These are phyloP conservation scores for Paraphoma chrysanthemicola DNA, from an alignment of 2,329 filamentous ascomycete genomes.

Conservation along the genomic window DNA sequence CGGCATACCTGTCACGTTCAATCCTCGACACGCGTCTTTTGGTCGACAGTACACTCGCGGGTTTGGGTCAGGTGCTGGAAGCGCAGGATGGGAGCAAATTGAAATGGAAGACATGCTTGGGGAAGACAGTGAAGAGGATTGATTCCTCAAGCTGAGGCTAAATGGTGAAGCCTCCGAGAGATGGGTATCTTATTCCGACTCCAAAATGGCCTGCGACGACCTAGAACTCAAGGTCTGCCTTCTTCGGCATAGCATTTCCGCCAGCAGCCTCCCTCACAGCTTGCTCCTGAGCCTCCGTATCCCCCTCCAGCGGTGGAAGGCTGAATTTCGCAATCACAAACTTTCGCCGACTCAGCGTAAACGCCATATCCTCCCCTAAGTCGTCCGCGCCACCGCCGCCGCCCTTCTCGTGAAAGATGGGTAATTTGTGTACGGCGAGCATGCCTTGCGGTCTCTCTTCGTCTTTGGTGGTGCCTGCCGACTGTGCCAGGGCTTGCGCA, in stretches of 20 bases:
- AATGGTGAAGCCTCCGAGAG: no score
- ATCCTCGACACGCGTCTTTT: slow-evolving; percentile 56
- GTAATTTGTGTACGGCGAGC: slow-evolving; percentile 80
- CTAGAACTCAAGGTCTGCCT: slow-evolving; percentile 72
- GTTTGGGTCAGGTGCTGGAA: slow-evolving; percentile 60
- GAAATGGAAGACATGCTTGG: slow-evolving; percentile 68
- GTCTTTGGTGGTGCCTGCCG: slow-evolving; percentile 60
- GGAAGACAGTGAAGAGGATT: slow-evolving; percentile 42
- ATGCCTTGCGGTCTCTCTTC: slow-evolving; percentile 87
- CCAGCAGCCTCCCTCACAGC: slow-evolving; percentile 40
- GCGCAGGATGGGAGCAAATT: slow-evolving; percentile 66
- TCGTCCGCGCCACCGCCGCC: slow-evolving; percentile 71
- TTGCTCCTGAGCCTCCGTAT: slow-evolving; percentile 66
- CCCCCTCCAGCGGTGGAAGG: slow-evolving; percentile 83
- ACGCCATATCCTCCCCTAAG: slow-evolving; percentile 85
- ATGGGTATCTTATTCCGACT: slow-evolving; percentile 8
- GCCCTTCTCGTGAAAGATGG: slow-evolving; percentile 86
- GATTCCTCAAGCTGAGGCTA: neutral
- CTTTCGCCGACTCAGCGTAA: slow-evolving; percentile 82
- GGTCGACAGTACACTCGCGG: slow-evolving; percentile 63
- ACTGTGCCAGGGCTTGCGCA: slow-evolving; percentile 56
- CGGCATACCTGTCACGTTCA: slow-evolving; percentile 48
- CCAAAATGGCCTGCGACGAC: neutral
- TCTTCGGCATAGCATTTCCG: slow-evolving; percentile 60
- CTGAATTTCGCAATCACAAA: slow-evolving; percentile 89